Percentiles rank a stretch among this genome's conserved stretches.
phyloP scores from a whole-genome alignment of 257 asterid genomes.

The Coffea canephora region DNA sequence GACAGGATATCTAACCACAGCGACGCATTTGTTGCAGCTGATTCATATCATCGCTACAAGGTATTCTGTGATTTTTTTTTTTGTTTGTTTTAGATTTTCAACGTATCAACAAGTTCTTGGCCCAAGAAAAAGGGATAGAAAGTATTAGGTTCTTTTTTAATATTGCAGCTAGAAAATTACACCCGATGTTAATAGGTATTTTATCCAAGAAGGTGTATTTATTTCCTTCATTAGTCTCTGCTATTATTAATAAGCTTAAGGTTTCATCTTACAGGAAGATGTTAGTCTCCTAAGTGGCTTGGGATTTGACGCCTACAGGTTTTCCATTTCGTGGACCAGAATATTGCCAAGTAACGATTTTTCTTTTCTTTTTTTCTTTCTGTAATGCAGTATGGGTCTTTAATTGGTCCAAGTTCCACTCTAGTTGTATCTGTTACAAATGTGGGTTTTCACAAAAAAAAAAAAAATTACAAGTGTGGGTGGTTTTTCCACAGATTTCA shows the following conservation, averaged over 20 bases:
- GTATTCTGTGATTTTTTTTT: background rate
- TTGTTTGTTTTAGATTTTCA: background rate
- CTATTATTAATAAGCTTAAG: background rate
- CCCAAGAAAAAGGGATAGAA: too few species aligned
- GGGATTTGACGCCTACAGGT: background rate
- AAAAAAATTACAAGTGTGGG: too few species aligned
- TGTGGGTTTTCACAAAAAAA: too few species aligned
- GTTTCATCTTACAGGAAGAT: background rate
- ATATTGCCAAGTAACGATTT: background rate
- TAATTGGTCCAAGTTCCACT: too few species aligned
- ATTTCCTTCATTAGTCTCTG: background rate
- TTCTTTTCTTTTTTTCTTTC: background rate
- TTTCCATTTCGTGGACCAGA: conserved; percentile 8
- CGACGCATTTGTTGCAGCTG: background rate
- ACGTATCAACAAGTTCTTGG: background rate
- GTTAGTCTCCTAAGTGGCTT: background rate
- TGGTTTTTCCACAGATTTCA: too few species aligned
- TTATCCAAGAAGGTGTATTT: too few species aligned
- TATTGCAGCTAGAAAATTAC: background rate
- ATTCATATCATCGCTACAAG: conserved; percentile 1
- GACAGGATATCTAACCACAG: background rate
- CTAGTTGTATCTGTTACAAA: too few species aligned
- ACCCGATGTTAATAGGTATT: too few species aligned
- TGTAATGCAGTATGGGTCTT: background rate
- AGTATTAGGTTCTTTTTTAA: background rate